Base-by-base conservation (phyloP, 2,329 filamentous ascomycete genomes). In the Fusarium globosum region DNA sequence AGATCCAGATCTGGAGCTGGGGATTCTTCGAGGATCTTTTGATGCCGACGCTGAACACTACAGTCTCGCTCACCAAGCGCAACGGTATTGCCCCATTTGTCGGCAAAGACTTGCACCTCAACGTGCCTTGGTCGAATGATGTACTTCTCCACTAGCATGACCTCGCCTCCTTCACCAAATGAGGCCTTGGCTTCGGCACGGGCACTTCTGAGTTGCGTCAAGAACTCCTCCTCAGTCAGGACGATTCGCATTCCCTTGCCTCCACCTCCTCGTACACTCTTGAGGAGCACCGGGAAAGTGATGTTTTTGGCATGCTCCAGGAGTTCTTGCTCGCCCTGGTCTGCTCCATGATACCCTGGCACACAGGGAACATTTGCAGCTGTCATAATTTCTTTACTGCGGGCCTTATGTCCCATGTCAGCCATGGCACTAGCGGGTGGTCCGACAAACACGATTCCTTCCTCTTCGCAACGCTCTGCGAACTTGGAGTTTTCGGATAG, bases 321-420 rank as follows among this genome's bases (percentile, higher is more conserved):
- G 33, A 92, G 81, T 74, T 89, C 82, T 62, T 84, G 81, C 52
- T 88, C 86, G 55, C 92, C 90, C 84, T 99, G 96, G 59, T 97
- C 94, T 2, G 87, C 79, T 23, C 96, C 96, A 81, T 98, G 96
- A 79, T 99, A 99, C 2, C 96, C 96, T 0, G 96, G 96, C 55
- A 99, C 96, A 79, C 96, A 98, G 9, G 95, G 95, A 7, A 99
- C 96, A 14, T 95, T 94, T n/a, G 96, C 96, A 9, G 91, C 90
- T 39, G 90, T 94, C 96, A 99, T 98, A 80, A 99, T 98, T 80
- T 97, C 93, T 83, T 99, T 99, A 59, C 94, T 96, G 68, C 93
- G 88, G 62, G 92, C 95, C 85, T 98, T 97, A 84, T 97, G 94
- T 56, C 95, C 95, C 95, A 98, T 97, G 67, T 95, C 94, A 65